phyloP scores from a whole-genome alignment of 1,284 basidiomycete species.

The Malassezia equina region DNA sequence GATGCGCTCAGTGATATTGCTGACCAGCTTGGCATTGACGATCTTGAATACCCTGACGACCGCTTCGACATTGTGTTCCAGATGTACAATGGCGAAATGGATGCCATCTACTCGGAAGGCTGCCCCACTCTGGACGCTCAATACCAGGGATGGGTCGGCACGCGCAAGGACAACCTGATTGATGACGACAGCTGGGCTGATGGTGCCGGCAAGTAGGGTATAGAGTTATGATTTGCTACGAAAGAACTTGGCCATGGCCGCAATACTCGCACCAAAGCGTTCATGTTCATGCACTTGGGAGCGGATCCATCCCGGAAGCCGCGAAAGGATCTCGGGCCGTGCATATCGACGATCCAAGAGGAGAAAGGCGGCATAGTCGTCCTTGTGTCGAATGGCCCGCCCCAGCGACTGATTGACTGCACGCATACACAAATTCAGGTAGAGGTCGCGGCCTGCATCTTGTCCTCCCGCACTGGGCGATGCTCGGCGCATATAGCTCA shows the following conservation, averaged over 20 bases:
- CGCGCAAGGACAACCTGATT: slow-evolving; percentile 6
- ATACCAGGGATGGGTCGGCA: slow-evolving; percentile 2
- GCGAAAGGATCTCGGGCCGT: slow-evolving; percentile 27
- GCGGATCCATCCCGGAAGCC: slow-evolving; percentile 57
- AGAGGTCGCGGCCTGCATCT: slow-evolving; percentile 32
- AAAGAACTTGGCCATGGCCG: slow-evolving; percentile 52
- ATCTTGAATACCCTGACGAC: slow-evolving; percentile 12
- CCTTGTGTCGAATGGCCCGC: slow-evolving; percentile 41
- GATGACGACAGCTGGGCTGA: slow-evolving; percentile 3
- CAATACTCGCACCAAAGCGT: slow-evolving; percentile 65
- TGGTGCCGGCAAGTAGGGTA: slow-evolving; percentile 5
- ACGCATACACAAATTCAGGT: slow-evolving; percentile 64
- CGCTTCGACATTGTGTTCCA: slow-evolving; percentile 23
- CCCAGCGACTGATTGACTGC: slow-evolving; percentile 86
- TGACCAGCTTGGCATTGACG: slow-evolving; percentile 27
- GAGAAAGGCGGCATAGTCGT: slow-evolving; percentile 42
- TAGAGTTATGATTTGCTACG: slow-evolving; percentile 1
- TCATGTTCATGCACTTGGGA: slow-evolving; percentile 57
- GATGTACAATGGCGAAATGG: slow-evolving; percentile 18
- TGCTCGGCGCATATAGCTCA: slow-evolving; percentile 52
- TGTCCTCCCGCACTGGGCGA: neutral
- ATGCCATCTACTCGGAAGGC: slow-evolving; percentile 20
- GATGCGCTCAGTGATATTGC: slow-evolving; percentile 31
- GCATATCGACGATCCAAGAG: slow-evolving; percentile 38
- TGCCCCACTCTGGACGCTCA: slow-evolving; percentile 23